Base-by-base conservation (phyloP, 768 basidiomycete species). In the Suillus subaureus region DNA sequence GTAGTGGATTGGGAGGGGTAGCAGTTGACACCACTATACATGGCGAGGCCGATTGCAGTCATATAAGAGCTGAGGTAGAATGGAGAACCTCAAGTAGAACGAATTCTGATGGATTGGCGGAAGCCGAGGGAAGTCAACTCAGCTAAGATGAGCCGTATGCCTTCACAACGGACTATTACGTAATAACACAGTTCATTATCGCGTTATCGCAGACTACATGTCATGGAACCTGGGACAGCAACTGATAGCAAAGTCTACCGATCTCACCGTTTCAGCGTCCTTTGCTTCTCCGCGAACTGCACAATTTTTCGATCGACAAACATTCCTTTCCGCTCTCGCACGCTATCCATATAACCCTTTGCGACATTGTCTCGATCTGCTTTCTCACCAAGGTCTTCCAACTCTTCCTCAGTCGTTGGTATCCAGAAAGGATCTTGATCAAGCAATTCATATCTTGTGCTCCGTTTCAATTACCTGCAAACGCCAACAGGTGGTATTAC, bases 341-440 rank as follows among this genome's bases (percentile, higher is more conserved):
- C 97, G 0, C 78, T 82, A 69, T 99, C 96, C 89, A 97, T 91
- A 70, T 98, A 99, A 21, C 80, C 85, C 72, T 95, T 95, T 0
- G 97, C 97, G n/a, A 98, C 80, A 77, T 99, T 99, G 13, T 87
- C 85, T 61, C 93, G 82, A 74, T 99, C 97, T 0, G 97, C 90
- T 76, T 99, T 98, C 75, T 97, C 95, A 55, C 97, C 97, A 12
- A 99, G 81, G 75, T 99, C 97, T 75, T 99, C 97, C 47, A 99
- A 81, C 69, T 99, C 97, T 73, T 97, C 96, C 71, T 96, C 93
- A 0, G 97, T 98, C 21, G 94, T 96, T 0, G 96, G 96, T 4
- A 97, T 95, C 96, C 96, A 98, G 80, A 96, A 98, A 7, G 96
- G 96, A 80, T 98, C 94, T 70, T 90, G 87, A 76, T 97, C 94